Base-by-base conservation (phyloP, 1,139 yeast species). In the Meyerozyma guilliermondii region DNA sequence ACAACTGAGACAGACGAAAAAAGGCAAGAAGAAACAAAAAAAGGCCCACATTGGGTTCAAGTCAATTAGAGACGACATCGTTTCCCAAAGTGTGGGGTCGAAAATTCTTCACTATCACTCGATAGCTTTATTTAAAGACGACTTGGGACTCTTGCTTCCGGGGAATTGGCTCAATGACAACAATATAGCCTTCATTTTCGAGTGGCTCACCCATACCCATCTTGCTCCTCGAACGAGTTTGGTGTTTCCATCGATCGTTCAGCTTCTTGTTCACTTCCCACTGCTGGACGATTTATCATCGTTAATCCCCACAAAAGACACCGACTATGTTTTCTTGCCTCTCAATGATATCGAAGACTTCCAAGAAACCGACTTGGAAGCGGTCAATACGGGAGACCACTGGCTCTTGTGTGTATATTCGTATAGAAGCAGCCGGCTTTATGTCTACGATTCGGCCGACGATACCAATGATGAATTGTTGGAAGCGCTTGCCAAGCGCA, bases 131-230 rank as follows among this genome's bases (percentile, higher is more conserved):
- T 73, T 71, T 48, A 60, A 65, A 37, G 69, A 67, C 35, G 84
- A 79, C 51, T 46, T 78, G 23, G 41, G 39, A 30, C 46, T 40
- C 36, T 16, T 62, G 52, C 42, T 74, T 69, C 51, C 58, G 72
- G 85, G 78, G 26, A 84, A 82, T 54, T 85, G 94, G 94, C 63
- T 86, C 27, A 82, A 81, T 52, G 94, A 85, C 54, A 83, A 82
- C 53, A 79, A 82, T 49, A 74, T 86, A 31, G 68, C 86, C 1
- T 76, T 84, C 45, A 61, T 82, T 20, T 84, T 73, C 58, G 89
- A 83, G 55, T 69, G 75, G 48, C 60, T 86, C 38, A 49, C 40
- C 33, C 58, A 51, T 13, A 33, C 5, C 16, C 36, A 33, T 20
- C 24, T 33, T 3, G 24, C 36, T 7, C 24, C 17, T 3, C 13